Percentiles rank a stretch among this genome's conserved stretches.
Conservation (phyloP, 176 grass and related monocot genomes). For the Oryza glumipatula region DNA sequence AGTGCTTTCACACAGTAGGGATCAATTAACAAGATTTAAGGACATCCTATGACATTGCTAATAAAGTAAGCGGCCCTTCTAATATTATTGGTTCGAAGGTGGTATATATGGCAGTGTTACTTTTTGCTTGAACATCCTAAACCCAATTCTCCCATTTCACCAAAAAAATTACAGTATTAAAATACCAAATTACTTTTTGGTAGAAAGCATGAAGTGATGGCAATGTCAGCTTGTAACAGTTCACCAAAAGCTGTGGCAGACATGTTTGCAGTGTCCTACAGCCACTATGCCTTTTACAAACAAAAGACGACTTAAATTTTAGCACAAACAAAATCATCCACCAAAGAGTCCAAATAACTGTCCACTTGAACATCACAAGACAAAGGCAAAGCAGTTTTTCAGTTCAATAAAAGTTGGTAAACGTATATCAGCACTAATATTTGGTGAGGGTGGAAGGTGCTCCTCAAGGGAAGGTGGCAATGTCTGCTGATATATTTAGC, state of each 20-base stretch:
- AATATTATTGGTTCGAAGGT: neutral
- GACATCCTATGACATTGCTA: neutral
- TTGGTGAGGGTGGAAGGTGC: neutral
- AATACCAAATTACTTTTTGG: neutral
- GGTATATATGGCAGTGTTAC: neutral
- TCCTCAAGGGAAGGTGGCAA: neutral
- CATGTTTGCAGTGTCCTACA: neutral
- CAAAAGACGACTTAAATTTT: neutral
- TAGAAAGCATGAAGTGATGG: neutral
- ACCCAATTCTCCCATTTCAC: neutral
- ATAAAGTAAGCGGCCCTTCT: neutral
- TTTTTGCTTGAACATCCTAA: neutral
- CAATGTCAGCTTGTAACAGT: neutral
- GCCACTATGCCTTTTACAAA: conserved; percentile 11
- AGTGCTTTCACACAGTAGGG: neutral
- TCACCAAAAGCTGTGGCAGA: neutral
- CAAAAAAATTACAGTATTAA: neutral
- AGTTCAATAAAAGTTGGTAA: conserved; percentile 10
- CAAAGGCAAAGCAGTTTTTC: conserved; percentile 10
- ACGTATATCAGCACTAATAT: conserved; percentile 18
- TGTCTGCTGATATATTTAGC: neutral
- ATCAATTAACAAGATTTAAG: neutral
- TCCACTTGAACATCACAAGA: conserved; percentile 29
- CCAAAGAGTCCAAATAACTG: neutral
- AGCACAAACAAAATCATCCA: conserved; percentile 2